Evolutionary conservation across 2,329 filamentous ascomycete genomes (phyloP), one percentile per base, ranked within the genome.

Genomic region (Curvularia spicifera): DNA sequence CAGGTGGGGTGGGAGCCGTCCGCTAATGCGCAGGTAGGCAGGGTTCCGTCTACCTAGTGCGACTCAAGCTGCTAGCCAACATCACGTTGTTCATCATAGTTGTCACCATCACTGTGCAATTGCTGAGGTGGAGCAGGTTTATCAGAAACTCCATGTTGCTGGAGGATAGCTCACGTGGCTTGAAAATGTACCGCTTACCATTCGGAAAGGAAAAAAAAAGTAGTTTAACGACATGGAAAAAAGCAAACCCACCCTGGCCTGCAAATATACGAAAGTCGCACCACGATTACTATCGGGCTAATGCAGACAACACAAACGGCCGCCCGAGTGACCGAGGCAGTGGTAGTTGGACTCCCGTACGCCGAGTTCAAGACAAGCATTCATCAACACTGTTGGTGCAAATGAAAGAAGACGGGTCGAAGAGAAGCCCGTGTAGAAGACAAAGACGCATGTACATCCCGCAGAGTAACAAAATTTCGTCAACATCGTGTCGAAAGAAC

Each of bases 301-400:
- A 64, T 61, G 52, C 63, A 51, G 53, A 63, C 54, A 51, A 50
- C 48, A 54, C 29, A 61, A n/a, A 59, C 40, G 45, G 56, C 45
- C 52, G 40, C 52, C 56, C 54, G 58, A 55, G 43, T 59, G 53
- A 35, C 51, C 52, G 55, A 71, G 65, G 59, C 64, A 69, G 64
- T 60, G 68, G 61, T 55, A 60, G 63, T 58, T 60, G 63, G 64
- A 53, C 61, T 49, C 18, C 63, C 53, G 24, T 66, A 69, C 68
- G 67, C 68, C 66, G 42, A 43, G 47, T 48, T 44, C 59, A 56
- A 60, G 51, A 24, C 46, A 51, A 56, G 39, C 52, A 52, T 49
- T 33, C 37, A 40, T 47, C 57, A 49, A 48, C 55, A 57, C 53
- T 42, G 28, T 20, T 26, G 22, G 56, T 50, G 56, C 24, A 24